Evolutionary conservation across 495 filamentous ascomycete genomes (phyloP), one percentile per base, ranked within the genome.

Genomic region (Glutinoglossum americanum): DNA sequence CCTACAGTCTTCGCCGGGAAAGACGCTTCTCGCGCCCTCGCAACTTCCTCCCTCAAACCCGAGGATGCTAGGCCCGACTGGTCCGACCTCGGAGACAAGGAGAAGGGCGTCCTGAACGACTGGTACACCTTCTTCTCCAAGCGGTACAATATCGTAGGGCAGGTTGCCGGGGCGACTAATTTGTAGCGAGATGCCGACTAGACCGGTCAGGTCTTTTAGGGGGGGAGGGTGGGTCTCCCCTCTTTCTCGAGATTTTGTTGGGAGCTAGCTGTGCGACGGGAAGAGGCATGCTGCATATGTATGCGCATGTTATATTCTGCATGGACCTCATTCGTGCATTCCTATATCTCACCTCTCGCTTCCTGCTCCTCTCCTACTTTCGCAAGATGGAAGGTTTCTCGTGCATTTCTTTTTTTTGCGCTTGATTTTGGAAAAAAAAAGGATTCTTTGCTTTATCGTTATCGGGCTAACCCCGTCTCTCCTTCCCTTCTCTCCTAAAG

Each of bases 41-140:
- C 77, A 21, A 79, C 76, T 65, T 92, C 89, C 3, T 94, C 87
- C 3, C 80, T 89, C 45, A 94, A 96, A 68, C 68, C 75, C 3
- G 88, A 89, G 64, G 87, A 97, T 64, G 89, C 86, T 62, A 71
- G 70, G 19, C 73, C 93, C 0, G 84, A 95, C 30, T 97, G 87
- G 87, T 73, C 81, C 57, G 85, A 92, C 65, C 73, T 99, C 48
- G 69, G 70, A 23, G 89, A 94, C n/a, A 87, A 89, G 70, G 81
- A 95, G 67, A 87, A 95, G 72, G 76, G 73, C 27, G 80, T 83
- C 15, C 72, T 99, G 44, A 74, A 86, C 25, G 93, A 97, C 65
- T 99, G 92, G 92, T 81, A 79, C 56, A 93, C 83, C 3, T 98
- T 94, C 72, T 98, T 97, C 72, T 83, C 80, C 63, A 98, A 96